phyloP scores from a whole-genome alignment of 2,329 filamentous ascomycete species.

The Macrophomina phaseolina region DNA sequence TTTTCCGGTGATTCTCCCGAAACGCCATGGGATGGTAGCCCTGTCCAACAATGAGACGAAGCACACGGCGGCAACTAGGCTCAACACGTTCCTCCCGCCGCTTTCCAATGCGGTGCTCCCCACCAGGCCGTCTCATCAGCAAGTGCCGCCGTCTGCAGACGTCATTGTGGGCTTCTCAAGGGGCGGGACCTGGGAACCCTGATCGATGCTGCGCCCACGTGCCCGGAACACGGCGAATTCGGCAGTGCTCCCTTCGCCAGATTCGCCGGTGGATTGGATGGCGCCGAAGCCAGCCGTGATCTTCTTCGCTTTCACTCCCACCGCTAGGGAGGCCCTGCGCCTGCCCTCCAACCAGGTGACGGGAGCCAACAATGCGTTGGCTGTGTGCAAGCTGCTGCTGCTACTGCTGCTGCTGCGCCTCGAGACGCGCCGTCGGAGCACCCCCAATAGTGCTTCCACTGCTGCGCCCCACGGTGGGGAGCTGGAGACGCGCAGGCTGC shows the following conservation, averaged over 20 bases:
- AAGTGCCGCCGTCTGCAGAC: slow-evolving; percentile 10
- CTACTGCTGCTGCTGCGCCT: slow-evolving; percentile 6
- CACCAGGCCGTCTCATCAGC: slow-evolving; percentile 4
- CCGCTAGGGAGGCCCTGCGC: slow-evolving; percentile 14
- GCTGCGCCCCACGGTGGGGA: slow-evolving; percentile 13
- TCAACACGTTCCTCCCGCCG: slow-evolving; percentile 20
- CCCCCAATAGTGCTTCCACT: slow-evolving; percentile 3
- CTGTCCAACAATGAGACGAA: slow-evolving; percentile 25
- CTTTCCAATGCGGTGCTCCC: slow-evolving; percentile 12
- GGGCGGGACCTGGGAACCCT: slow-evolving; percentile 22
- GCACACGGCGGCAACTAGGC: slow-evolving; percentile 20
- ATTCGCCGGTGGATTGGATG: slow-evolving; percentile 5
- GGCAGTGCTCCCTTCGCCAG: slow-evolving; percentile 19
- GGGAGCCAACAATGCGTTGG: not conserved
- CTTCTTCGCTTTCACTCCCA: slow-evolving; percentile 4
- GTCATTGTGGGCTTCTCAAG: slow-evolving; percentile 26
- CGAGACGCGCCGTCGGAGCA: slow-evolving; percentile 6
- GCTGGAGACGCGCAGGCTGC: slow-evolving; percentile 23
- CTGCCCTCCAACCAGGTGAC: not conserved
- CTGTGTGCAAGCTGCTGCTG: slow-evolving; percentile 8
- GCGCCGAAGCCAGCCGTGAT: slow-evolving; percentile 21
- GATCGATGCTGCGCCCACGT: slow-evolving; percentile 26
- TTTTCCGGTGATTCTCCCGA: slow-evolving; percentile 29
- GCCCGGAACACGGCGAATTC: slow-evolving; percentile 26
- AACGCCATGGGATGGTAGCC: slow-evolving; percentile 11